phyloP scores from a whole-genome alignment of 192 early-diverging fungal species.

The Coemansia sp. region DNA sequence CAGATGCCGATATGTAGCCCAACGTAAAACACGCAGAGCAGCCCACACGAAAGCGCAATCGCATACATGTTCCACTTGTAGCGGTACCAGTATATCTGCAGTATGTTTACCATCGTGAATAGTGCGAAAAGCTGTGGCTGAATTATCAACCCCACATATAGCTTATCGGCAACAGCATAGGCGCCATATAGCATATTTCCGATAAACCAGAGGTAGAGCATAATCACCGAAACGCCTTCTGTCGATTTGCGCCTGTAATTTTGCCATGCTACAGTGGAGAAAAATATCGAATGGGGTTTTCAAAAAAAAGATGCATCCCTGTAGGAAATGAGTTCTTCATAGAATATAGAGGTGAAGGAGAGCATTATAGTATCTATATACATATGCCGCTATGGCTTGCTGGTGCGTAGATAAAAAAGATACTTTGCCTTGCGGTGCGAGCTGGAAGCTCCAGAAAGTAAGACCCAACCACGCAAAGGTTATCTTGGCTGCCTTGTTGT shows the following conservation, averaged over 20 bases:
- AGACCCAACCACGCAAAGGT: slow-evolving; percentile 51
- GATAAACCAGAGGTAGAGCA: slow-evolving; percentile 51
- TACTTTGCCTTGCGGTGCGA: slow-evolving; percentile 55
- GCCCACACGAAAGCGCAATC: background rate
- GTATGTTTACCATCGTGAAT: slow-evolving; percentile 47
- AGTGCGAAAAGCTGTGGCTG: slow-evolving; percentile 52
- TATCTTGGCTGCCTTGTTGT: slow-evolving; percentile 42
- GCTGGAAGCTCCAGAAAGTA: slow-evolving; percentile 53
- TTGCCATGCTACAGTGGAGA: slow-evolving; percentile 47
- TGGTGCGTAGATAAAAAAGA: slow-evolving; percentile 2
- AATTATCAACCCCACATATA: slow-evolving; percentile 47
- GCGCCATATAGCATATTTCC: slow-evolving; percentile 50
- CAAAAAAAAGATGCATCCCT: slow-evolving; percentile 6
- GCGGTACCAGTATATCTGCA: slow-evolving; percentile 47
- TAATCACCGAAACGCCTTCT: slow-evolving; percentile 40
- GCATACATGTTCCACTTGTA: slow-evolving; percentile 20
- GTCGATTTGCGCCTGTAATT: slow-evolving; percentile 51
- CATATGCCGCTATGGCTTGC: background rate
- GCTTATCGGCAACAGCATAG: slow-evolving; percentile 33
- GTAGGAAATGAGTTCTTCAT: slow-evolving; percentile 26
- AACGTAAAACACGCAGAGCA: slow-evolving; percentile 35
- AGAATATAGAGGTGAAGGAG: background rate
- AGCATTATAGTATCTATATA: background rate
- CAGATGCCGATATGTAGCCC: slow-evolving; percentile 48
- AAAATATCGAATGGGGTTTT: background rate